Evolutionary conservation across 2,329 filamentous ascomycete species (phyloP).

Genomic region (Bipolaris gigantea): DNA sequence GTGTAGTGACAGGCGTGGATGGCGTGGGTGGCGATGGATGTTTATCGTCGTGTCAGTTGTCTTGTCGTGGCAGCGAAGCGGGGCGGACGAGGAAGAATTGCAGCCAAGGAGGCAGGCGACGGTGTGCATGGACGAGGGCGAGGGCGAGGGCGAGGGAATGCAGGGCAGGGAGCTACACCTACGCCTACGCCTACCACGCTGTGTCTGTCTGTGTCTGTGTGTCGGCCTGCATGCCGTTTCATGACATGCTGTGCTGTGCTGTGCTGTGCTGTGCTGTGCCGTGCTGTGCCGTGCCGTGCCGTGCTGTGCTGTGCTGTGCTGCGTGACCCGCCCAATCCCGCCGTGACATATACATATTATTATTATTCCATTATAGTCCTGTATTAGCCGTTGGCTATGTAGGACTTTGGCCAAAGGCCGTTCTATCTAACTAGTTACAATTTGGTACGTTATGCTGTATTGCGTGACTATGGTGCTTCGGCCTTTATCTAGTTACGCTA

Average conservation of each 20-base stretch:
- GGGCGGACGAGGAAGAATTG: background rate
- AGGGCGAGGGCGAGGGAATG: constrained; percentile 5
- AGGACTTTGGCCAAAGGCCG: too few species aligned
- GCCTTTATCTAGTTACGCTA: too few species aligned
- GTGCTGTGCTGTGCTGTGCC: background rate
- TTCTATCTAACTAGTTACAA: too few species aligned
- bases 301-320: background rate
- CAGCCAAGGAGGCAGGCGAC: constrained; percentile 16
- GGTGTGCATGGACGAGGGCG: constrained; percentile 11
- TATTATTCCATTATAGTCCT: too few species aligned
- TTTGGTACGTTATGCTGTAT: too few species aligned
- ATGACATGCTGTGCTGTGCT: background rate
- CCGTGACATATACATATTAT: too few species aligned
- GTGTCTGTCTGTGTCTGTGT: too few species aligned
- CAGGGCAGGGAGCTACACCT: constrained; percentile 13
- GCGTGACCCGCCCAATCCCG: too few species aligned
- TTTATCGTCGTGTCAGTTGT: background rate
- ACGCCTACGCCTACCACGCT: constrained; percentile 5
- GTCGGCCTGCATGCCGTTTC: too few species aligned
- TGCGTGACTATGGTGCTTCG: too few species aligned
- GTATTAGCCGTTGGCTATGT: too few species aligned
- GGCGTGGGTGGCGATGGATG: background rate
- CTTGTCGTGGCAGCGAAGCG: background rate
- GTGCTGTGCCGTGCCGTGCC: background rate
- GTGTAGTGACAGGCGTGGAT: background rate